Evolutionary conservation across 495 filamentous ascomycete genomes (phyloP).

Genomic region (Lasiosphaeris hirsuta): DNA sequence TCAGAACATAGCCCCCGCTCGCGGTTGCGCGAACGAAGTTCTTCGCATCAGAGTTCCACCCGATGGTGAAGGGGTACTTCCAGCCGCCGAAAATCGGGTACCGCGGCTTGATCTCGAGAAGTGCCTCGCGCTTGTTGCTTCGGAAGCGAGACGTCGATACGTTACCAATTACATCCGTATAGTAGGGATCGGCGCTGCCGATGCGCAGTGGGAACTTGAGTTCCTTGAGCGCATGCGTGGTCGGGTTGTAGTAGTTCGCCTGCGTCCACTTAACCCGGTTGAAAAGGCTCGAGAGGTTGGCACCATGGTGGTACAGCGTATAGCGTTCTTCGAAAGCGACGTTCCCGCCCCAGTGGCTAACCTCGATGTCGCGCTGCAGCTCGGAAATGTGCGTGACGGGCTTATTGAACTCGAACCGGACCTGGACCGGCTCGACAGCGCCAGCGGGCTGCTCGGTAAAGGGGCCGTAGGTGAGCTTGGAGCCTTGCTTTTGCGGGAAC

Average conservation of each 20-base stretch:
- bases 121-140: slow-evolving; percentile 69
- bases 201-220: slow-evolving; percentile 73
- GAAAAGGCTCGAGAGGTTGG: slow-evolving; percentile 80
- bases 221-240: slow-evolving; percentile 74
- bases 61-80: slow-evolving; percentile 94
- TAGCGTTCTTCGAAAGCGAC: slow-evolving; percentile 92
- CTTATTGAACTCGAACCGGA: slow-evolving; percentile 95
- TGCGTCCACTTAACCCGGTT: slow-evolving; percentile 80
- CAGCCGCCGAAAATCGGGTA: slow-evolving; percentile 94
- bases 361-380: slow-evolving; percentile 86
- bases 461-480: slow-evolving; percentile 88
- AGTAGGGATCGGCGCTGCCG: slow-evolving; percentile 83
- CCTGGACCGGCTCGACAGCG: slow-evolving; percentile 63
- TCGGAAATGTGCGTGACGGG: slow-evolving; percentile 72
- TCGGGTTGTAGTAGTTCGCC: slow-evolving; percentile 69
- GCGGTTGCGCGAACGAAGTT: slow-evolving; percentile 66
- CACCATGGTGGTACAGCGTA: slow-evolving; percentile 80
- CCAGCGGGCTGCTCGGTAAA: slow-evolving; percentile 75
- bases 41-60: slow-evolving; percentile 84
- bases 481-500: slow-evolving; percentile 79
- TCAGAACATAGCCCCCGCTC: slow-evolving; percentile 72
- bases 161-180: slow-evolving; percentile 95
- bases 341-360: slow-evolving; percentile 98
- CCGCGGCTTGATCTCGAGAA: slow-evolving; percentile 84
- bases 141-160: slow-evolving; percentile 91